Percentiles rank a stretch among this genome's conserved stretches.
Conservation (phyloP, 1,284 basidiomycete species). For the Laetiporus sulphureus region DNA sequence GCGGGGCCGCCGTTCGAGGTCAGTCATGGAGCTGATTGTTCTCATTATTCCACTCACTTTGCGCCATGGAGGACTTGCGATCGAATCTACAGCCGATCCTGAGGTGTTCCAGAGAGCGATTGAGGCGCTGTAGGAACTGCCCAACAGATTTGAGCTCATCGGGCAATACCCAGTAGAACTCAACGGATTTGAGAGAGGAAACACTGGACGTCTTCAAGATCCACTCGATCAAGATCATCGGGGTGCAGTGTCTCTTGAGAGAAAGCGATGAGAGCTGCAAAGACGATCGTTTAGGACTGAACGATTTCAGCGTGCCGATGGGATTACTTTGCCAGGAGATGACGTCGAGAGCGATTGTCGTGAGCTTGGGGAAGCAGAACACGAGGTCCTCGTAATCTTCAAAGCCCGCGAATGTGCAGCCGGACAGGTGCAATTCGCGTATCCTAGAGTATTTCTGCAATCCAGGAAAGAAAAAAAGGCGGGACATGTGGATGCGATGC, state of each 20-base stretch:
- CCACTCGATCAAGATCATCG: too few relatives aligned
- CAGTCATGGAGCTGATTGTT: too few relatives aligned
- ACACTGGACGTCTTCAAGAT: too few relatives aligned
- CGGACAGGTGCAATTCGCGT: not conserved
- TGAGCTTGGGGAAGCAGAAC: not conserved
- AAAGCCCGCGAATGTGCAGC: not conserved
- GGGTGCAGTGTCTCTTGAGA: too few relatives aligned
- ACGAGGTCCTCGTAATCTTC: not conserved
- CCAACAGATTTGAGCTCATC: not conserved
- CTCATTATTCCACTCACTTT: too few relatives aligned
- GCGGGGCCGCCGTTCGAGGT: too few relatives aligned
- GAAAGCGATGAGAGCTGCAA: too few relatives aligned
- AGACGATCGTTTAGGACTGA: too few relatives aligned
- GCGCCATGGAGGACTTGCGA: not conserved
- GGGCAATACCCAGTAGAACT: not conserved
- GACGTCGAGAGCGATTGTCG: not conserved
- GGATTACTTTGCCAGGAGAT: too few relatives aligned
- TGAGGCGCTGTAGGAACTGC: not conserved
- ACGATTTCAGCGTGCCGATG: too few relatives aligned
- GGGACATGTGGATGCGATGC: not conserved
- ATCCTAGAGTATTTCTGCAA: not conserved
- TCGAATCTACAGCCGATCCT: not conserved
- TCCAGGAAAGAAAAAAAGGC: not conserved
- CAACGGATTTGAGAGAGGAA: not conserved
- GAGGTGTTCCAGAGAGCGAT: not conserved